These are phyloP conservation scores for Boletus eberwhitei DNA, from an alignment of 768 basidiomycete genomes.

Conservation along the genomic window DNA sequence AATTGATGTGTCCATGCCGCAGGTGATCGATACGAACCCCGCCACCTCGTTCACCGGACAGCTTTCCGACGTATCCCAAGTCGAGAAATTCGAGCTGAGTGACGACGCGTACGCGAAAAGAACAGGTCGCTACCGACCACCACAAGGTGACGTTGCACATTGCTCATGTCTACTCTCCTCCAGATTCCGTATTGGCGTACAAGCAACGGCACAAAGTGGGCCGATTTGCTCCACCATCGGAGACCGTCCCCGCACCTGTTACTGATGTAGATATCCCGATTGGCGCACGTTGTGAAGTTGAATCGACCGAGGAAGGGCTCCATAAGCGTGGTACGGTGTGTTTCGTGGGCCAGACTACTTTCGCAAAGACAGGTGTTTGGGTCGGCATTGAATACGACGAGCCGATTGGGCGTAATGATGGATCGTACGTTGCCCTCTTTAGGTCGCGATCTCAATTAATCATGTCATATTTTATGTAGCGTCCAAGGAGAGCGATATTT, in stretches of 20 bases:
- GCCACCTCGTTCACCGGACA: slow-evolving; percentile 75
- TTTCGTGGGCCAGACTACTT: slow-evolving; percentile 80
- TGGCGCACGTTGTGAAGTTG: slow-evolving; percentile 82
- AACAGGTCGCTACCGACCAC: slow-evolving; percentile 48
- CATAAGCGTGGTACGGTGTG: slow-evolving; percentile 79
- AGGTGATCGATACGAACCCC: slow-evolving; percentile 64
- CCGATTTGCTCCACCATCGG: slow-evolving; percentile 67
- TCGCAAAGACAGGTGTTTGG: slow-evolving; percentile 70
- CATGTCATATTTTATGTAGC: slow-evolving; percentile 37
- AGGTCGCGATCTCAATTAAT: neutral
- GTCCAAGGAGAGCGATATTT: slow-evolving; percentile 89
- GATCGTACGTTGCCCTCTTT: slow-evolving; percentile 60
- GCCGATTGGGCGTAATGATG: slow-evolving; percentile 93
- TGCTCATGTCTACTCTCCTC: slow-evolving; percentile 1
- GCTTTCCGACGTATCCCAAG: slow-evolving; percentile 77
- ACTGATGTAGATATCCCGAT: slow-evolving; percentile 49
- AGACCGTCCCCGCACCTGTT: slow-evolving; percentile 27
- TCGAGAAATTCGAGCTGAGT: slow-evolving; percentile 90
- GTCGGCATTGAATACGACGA: slow-evolving; percentile 95
- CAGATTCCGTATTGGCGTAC: slow-evolving; percentile 88
- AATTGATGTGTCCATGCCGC: slow-evolving; percentile 45
- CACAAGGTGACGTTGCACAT: neutral
- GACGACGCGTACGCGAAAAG: slow-evolving; percentile 78
- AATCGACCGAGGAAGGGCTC: slow-evolving; percentile 63
- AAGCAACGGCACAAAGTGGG: slow-evolving; percentile 86